Base-by-base conservation (phyloP, 1,284 basidiomycete species). In the Leccinum angustisporum region DNA sequence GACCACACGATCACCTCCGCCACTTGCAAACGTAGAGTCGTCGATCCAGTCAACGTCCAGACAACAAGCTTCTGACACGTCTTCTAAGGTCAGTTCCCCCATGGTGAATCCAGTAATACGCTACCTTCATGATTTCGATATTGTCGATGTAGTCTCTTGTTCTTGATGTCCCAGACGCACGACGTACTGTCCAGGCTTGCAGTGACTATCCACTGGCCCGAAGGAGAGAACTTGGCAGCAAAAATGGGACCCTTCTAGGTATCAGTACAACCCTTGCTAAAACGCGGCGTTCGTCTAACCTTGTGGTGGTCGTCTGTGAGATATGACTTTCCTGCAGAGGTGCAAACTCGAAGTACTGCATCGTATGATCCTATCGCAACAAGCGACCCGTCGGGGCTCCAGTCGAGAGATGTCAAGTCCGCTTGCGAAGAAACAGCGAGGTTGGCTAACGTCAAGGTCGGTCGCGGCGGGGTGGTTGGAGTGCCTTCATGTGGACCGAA, bases 11-110 rank as follows among this genome's bases (percentile, higher is more conserved):
- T 94, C 91, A 31, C 89, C 87, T 33, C 90, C 89, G 68, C 87
- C 90, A 50, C 83, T 89, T 14, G 85, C 88, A 67, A 93, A 94
- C 5, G 81, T 84, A 21, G 81, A 79, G 21, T 91, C 86, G 60
- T 86, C 83, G 36, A 94, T 68, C 92, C 92, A 94, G 62, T 91
- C 91, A 16, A 90, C 82, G 68, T 94, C 92, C 70, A 94, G 74
- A 71, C 91, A 91, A 68, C 88, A 90, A 71, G 88, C 90, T 65
- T 69, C 65, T 64, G 61, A 66, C 63, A 55, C 56, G 33, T 43
- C 30, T 58, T 54, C 56, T 72, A 60, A 74, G 59, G 13, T 38
- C 46, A 52, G 21, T 58, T 36, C 54, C 25, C 34, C 40, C 34
- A 5, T 14, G 18, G 10, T 2, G 31, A 46, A 58, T 16, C 54